Conservation (phyloP, 306 rosid species). For the Clitoria ternatea region DNA sequence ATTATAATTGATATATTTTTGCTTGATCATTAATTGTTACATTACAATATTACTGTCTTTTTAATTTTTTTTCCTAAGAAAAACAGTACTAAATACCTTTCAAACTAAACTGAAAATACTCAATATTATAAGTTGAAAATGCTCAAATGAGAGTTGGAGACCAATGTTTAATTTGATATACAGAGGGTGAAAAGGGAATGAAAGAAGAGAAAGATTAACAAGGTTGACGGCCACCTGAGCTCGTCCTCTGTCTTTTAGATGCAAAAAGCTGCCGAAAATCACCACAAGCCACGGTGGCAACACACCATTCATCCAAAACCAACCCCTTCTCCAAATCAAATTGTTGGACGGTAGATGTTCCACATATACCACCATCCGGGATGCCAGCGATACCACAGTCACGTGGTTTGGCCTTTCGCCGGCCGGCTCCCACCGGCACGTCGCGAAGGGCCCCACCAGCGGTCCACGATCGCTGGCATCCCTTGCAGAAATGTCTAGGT, state of each 20-base stretch:
- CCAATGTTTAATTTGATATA: not conserved
- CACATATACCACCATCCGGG: slow-evolving; percentile 31
- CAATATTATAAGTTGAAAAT: too few species aligned
- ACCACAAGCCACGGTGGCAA: slow-evolving; percentile 31
- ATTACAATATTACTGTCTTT: not conserved
- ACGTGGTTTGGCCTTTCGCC: slow-evolving; percentile 48
- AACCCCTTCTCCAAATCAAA: slow-evolving; percentile 36
- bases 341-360: slow-evolving; percentile 39
- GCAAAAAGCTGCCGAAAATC: slow-evolving; percentile 44
- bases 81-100: too few species aligned
- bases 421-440: slow-evolving; percentile 70
- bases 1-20: not conserved
- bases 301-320: slow-evolving; percentile 47
- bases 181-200: not conserved
- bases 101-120: not conserved
- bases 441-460: slow-evolving; percentile 82
- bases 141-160: too few species aligned
- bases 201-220: slow-evolving; percentile 26
- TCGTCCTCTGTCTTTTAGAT: slow-evolving; percentile 46
- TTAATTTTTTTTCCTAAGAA: too few species aligned
- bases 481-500: slow-evolving; percentile 79
- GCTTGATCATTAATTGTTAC: not conserved
- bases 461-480: slow-evolving; percentile 78
- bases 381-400: slow-evolving; percentile 25
- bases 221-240: slow-evolving; percentile 44